Conservation (phyloP, 2,329 filamentous ascomycete genomes). For the Cladosporium colombiae region DNA sequence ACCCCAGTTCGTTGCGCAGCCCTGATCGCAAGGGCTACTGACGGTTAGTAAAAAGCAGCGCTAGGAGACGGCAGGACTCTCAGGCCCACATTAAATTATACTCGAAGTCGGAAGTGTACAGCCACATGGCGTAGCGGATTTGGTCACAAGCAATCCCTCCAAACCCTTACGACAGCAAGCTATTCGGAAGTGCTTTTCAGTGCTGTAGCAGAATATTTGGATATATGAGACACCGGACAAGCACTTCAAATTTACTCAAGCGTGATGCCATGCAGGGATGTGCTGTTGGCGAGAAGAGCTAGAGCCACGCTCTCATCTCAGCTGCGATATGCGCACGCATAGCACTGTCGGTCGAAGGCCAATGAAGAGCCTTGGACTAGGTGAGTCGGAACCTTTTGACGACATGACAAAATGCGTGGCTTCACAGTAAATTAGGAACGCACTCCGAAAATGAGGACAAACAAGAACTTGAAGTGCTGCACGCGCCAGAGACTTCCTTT, state of each 20-base stretch:
- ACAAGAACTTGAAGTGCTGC: not conserved
- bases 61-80: not conserved
- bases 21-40: not conserved
- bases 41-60: not conserved
- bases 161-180: not conserved
- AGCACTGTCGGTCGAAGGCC: not conserved
- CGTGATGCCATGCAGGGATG: not conserved
- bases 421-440: not conserved
- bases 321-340: not conserved
- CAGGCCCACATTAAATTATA: not conserved
- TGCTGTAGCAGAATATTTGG: not conserved
- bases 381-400: not conserved
- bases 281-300: not conserved
- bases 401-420: not conserved
- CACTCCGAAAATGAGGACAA: not conserved
- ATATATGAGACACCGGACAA: not conserved
- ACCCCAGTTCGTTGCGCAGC: not conserved
- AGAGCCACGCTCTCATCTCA: not conserved
- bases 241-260: not conserved
- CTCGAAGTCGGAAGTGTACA: not conserved
- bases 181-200: not conserved
- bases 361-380: not conserved
- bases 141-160: not conserved
- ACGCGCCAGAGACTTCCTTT: not conserved
- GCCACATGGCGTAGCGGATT: not conserved